Evolutionary conservation across 257 asterid genomes (phyloP), one percentile per base, ranked within the genome.

Genomic region (Galeopsis tetrahit): DNA sequence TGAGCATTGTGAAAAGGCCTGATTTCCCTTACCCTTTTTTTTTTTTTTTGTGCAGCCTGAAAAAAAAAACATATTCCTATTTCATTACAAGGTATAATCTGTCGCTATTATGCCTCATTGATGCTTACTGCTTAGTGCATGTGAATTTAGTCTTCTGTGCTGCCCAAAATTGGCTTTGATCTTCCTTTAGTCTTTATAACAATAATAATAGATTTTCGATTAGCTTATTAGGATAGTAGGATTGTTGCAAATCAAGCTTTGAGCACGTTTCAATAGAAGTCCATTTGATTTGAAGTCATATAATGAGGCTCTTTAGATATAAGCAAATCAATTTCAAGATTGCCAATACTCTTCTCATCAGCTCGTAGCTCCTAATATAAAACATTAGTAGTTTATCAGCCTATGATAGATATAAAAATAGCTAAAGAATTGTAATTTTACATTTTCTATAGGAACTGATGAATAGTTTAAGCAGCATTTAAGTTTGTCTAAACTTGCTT

Each of bases 141-240:
- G 2, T 49, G 56, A 49, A 5, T 3, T 53, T 53, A 21, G 2
- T 3, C 59, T 52, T 15, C 59, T 49, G 3, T 5, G 14, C 14
- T 49, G 56, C 56, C 14, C 56, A 49, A 49, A 49, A 49, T 14
- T 49, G 56, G 56, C 21, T 49, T n/a, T n/a, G 56, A 49, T n/a
- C 28, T 49, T 49, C 28, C 56, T 4, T n/a, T n/a, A 49, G 31
- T n/a, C 55, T 48, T 48, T 48, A n/a, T 48, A 13, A 48, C n/a
- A 13, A 0, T 10, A n/a, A 48, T 4, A 10, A 48, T 7, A 13
- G 55, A 48, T n/a, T 48, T 48, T 14, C 0, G 2, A n/a, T 7
- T 17, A 53, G 34, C 34, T 53, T 53, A 53, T 53, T 21, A 53
- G 60, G 60, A 21, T 53, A 3, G 60, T 53, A 7, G 60, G 60